phyloP scores from a whole-genome alignment of 129 eudicot species.

The sunflower (Helianthus annuus) region DNA sequence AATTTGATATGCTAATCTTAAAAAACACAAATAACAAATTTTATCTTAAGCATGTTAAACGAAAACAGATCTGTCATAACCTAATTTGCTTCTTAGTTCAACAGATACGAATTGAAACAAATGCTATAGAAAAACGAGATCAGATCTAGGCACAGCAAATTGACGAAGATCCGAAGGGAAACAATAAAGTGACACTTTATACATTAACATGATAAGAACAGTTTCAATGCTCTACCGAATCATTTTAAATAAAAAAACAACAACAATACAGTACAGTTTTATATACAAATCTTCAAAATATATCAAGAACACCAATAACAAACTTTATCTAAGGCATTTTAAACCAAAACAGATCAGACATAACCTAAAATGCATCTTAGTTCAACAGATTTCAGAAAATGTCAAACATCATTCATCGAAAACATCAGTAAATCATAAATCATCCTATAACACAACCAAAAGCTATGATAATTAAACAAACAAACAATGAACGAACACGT shows the following conservation, averaged over 20 bases:
- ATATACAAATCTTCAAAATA: background rate
- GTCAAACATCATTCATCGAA: background rate
- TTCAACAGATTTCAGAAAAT: background rate
- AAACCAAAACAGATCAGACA: background rate
- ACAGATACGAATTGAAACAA: constrained; percentile 1
- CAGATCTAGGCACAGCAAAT: too few species aligned
- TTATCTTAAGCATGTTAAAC: background rate
- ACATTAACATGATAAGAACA: constrained; percentile 18
- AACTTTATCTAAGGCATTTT: background rate
- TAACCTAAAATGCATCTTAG: background rate
- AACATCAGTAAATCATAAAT: too few species aligned
- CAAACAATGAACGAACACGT: constrained; percentile 46
- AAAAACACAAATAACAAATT: background rate
- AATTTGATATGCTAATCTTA: background rate
- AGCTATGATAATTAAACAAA: too few species aligned
- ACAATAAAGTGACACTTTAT: background rate
- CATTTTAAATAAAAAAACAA: constrained; percentile 6
- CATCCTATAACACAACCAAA: too few species aligned
- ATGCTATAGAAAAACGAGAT: background rate
- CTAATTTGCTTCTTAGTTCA: background rate
- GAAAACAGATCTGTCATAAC: background rate
- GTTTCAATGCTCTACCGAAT: background rate
- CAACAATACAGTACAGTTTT: background rate
- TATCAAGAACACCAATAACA: background rate
- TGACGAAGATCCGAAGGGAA: background rate